These are phyloP conservation scores for Onygenales sp. DNA, from an alignment of 2,329 filamentous ascomycete species.

Conservation along the genomic window DNA sequence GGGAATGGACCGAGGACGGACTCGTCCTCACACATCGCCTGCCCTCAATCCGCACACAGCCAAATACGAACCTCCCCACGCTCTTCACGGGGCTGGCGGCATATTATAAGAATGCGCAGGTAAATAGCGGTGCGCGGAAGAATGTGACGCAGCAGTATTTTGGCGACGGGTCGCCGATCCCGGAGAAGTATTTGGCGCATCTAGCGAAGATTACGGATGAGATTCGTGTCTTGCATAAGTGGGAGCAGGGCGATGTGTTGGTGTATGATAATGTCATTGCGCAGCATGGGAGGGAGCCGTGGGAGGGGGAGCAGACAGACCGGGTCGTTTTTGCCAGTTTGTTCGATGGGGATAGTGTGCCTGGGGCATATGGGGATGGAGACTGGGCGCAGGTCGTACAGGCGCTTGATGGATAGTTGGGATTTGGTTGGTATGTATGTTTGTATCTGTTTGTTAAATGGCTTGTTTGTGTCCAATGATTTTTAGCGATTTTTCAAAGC, in stretches of 20 bases:
- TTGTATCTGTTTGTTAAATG: too few species aligned
- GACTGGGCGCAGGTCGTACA: conserved; percentile 41
- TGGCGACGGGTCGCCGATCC: background rate
- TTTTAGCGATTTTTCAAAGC: too few species aligned
- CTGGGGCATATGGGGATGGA: conserved; percentile 33
- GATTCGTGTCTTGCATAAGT: conserved; percentile 40
- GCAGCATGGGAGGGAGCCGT: conserved; percentile 42
- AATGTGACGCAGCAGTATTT: conserved; percentile 16
- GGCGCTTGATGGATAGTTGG: conserved; percentile 24
- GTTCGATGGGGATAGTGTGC: conserved; percentile 38
- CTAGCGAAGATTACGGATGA: conserved; percentile 35
- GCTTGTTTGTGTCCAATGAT: too few species aligned
- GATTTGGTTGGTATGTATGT: background rate
- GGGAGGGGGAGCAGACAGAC: conserved; percentile 25
- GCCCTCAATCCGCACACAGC: conserved; percentile 40
- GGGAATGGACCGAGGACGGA: conserved; percentile 39
- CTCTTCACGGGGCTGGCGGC: conserved; percentile 36
- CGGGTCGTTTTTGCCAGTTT: conserved; percentile 40
- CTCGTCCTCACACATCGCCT: conserved; percentile 37
- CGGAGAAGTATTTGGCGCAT: background rate
- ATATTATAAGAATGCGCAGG: conserved; percentile 21
- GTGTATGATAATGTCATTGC: conserved; percentile 40
- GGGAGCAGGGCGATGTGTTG: conserved; percentile 39
- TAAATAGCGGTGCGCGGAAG: conserved; percentile 16
- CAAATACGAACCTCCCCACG: conserved; percentile 35